Conservation (phyloP, 148 eudicot species). For the Heliosperma pusillum region DNA sequence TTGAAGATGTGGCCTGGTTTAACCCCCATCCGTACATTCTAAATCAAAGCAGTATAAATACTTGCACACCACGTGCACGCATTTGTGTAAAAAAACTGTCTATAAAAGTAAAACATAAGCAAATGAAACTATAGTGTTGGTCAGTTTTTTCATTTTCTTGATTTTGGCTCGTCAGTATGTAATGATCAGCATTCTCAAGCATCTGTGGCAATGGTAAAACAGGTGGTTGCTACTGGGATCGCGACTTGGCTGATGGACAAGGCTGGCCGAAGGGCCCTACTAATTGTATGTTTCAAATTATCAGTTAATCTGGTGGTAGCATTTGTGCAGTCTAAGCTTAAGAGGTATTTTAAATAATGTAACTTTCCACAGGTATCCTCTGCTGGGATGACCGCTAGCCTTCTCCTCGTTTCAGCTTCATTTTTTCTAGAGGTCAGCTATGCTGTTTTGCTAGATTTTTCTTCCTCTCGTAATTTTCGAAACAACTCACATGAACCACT, state of each 20-base stretch:
- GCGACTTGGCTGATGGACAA: slow-evolving; percentile 78
- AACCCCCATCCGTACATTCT: no score
- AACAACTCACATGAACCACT: not conserved
- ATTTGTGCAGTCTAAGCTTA: not conserved
- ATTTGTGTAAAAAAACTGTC: not conserved
- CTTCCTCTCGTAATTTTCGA: not conserved
- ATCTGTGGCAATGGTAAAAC: slow-evolving; percentile 12
- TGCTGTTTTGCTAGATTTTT: not conserved
- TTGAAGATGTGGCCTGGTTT: no score
- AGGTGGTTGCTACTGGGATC: slow-evolving; percentile 79
- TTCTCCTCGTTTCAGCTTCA: slow-evolving; percentile 56
- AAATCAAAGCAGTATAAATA: no score
- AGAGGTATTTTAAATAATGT: not conserved
- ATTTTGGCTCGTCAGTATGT: not conserved
- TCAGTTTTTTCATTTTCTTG: not conserved
- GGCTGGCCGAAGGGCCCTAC: slow-evolving; percentile 74
- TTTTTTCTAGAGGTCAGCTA: slow-evolving; percentile 64
- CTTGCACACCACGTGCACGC: no score
- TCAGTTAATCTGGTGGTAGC: not conserved
- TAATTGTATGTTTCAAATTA: slow-evolving; percentile 41
- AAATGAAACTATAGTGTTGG: not conserved
- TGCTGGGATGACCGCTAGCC: slow-evolving; percentile 55
- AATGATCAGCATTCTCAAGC: not conserved
- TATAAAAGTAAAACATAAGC: not conserved
- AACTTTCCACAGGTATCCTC: slow-evolving; percentile 49